Evolutionary conservation across 2,329 filamentous ascomycete genomes (phyloP), one percentile per base, ranked within the genome.

Genomic region (Cytospora paraplurivora): DNA sequence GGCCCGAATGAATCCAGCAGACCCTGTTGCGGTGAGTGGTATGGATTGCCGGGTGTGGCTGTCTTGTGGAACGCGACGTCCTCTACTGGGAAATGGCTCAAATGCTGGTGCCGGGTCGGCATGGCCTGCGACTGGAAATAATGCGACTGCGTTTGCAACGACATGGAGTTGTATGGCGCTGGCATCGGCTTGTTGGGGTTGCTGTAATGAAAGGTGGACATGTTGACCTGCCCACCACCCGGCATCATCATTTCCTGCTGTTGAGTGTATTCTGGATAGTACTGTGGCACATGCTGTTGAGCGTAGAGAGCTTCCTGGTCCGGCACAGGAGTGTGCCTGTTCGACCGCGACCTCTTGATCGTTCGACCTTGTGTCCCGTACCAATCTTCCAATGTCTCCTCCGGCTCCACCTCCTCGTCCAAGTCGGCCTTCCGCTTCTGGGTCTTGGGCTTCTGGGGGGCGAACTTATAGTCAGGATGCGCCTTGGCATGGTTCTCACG

Each of bases 381-480:
- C 55, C 76, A 79, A 35, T 78, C 77, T n/a, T 80, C 80, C 17
- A 64, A 63, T 56, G 80, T 72, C 41, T 81, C 80, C 13, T 78
- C 81, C 6, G 76, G 74, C 35, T 77, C 79, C 15, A 74, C 76
- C 37, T 76, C 74, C 34, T 78, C 75, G 52, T 77, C 76, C 5
- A 71, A 70, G 5, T 63, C 69, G 8, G 68, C 67, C 54, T 68
- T 76, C 38, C 66, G 51, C 67, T 77, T 78, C 68, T 67, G 69
- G 67, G 80, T 80, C 53, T 78, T 76, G 34, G 81, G 77, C 76
- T 95, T 96, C 70, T 89, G 88, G 1, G 94, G 94, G 2, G 91
- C 90, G 78, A 98, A 99, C 76, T 96, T 98, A 81, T 98, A 99
- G 50, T 87, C 86, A 0, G 95, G 95, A 69, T 96, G 92, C 2